phyloP scores from a whole-genome alignment of 1,284 basidiomycete genomes.

The Chiua sp. region DNA sequence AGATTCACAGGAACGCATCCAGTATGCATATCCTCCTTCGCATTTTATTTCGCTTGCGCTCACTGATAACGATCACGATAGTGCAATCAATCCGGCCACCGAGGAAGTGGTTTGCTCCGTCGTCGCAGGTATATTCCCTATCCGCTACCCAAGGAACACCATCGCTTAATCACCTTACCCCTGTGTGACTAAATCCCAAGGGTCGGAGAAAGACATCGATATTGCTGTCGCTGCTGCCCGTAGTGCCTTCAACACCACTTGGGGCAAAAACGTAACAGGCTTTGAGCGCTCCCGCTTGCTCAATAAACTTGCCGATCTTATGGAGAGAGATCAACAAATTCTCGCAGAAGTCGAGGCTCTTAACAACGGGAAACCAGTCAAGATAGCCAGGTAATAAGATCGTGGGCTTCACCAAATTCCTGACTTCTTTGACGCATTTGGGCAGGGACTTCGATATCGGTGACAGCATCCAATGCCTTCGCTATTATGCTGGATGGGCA shows the following conservation, averaged over 20 bases:
- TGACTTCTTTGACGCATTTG: conserved; percentile 3
- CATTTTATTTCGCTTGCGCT: conserved; percentile 5
- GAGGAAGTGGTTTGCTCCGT: conserved; percentile 74
- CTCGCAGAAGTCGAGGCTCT: conserved; percentile 81
- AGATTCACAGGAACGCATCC: conserved; percentile 62
- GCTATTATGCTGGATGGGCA: conserved; percentile 82
- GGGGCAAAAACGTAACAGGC: conserved; percentile 89
- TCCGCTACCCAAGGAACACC: not conserved
- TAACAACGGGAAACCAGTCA: conserved; percentile 88
- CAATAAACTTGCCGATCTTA: conserved; percentile 89
- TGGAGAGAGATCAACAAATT: conserved; percentile 83
- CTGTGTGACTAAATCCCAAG: conserved; percentile 44
- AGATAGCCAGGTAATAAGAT: conserved; percentile 63
- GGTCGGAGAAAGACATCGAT: conserved; percentile 80
- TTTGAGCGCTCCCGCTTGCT: conserved; percentile 82
- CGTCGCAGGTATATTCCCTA: conserved; percentile 57
- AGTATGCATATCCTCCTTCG: conserved; percentile 48
- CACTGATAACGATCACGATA: conserved; percentile 38
- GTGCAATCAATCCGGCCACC: conserved; percentile 75
- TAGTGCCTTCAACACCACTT: conserved; percentile 84
- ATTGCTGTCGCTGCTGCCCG: conserved; percentile 85
- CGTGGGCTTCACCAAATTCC: not conserved
- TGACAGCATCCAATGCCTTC: conserved; percentile 79
- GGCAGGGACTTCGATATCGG: conserved; percentile 83
- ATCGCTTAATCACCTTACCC: conserved; percentile 19